Percentiles rank a stretch among this genome's conserved stretches.
phyloP scores from a whole-genome alignment of 257 asterid genomes.

The Rauvolfia tetraphylla region DNA sequence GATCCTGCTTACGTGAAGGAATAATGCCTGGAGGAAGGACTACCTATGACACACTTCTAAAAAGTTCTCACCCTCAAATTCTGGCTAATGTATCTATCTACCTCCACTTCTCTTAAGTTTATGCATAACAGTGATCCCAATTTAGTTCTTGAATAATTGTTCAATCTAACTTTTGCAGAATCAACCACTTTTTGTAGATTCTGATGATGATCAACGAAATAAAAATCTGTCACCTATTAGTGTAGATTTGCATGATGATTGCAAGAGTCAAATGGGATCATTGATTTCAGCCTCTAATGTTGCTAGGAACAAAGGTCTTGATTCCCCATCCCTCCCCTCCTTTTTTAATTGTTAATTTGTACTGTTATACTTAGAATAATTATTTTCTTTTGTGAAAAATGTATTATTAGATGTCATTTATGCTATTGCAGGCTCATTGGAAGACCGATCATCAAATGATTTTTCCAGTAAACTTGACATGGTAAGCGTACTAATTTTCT shows the following conservation, averaged over 20 bases:
- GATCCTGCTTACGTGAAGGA: slow-evolving; percentile 23
- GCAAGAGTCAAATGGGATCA: slow-evolving; percentile 23
- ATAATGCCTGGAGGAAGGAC: slow-evolving; percentile 27
- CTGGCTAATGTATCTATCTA: slow-evolving; percentile 23
- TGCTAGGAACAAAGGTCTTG: slow-evolving; percentile 41
- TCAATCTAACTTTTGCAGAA: slow-evolving; percentile 39
- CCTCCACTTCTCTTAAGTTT: slow-evolving; percentile 11
- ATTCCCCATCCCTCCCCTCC: background rate
- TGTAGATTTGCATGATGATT: slow-evolving; percentile 60
- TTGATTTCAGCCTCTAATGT: slow-evolving; percentile 21
- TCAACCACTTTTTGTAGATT: slow-evolving; percentile 38
- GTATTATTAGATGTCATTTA: slow-evolving; percentile 10
- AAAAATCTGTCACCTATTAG: slow-evolving; percentile 23
- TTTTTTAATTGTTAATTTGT: slow-evolving; percentile 8
- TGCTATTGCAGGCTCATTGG: slow-evolving; percentile 42
- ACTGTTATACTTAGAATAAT: background rate
- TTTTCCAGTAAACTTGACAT: slow-evolving; percentile 17
- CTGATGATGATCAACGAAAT: slow-evolving; percentile 47
- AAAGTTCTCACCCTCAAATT: slow-evolving; percentile 12
- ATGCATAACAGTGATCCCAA: background rate
- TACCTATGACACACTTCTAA: slow-evolving; percentile 34
- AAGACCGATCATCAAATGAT: slow-evolving; percentile 28
- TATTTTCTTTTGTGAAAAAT: background rate
- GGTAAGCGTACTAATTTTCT: slow-evolving; percentile 19
- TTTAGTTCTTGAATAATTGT: slow-evolving; percentile 20